Percentiles rank a stretch among this genome's conserved stretches.
These are phyloP conservation scores for Tanacetum coccineum DNA, from an alignment of 129 eudicot species.

Conservation along the genomic window DNA sequence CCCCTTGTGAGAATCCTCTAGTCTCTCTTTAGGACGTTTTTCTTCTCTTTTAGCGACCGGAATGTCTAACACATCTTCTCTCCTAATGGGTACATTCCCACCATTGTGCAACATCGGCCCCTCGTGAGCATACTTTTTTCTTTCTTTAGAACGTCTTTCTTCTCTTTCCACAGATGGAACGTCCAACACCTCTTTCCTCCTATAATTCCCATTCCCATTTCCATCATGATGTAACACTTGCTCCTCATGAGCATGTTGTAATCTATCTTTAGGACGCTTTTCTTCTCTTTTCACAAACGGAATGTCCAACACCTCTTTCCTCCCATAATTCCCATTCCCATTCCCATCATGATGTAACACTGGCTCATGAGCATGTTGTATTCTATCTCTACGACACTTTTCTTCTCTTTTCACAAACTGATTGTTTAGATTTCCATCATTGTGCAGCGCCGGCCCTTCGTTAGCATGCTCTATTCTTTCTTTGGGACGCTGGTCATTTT, in stretches of 20 bases:
- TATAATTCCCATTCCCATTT: slow-evolving; percentile 27
- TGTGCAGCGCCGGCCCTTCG: slow-evolving; percentile 21
- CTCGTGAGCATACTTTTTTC: slow-evolving; percentile 25
- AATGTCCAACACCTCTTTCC: slow-evolving; percentile 30
- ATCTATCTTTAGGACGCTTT: slow-evolving; percentile 39
- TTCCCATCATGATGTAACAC: slow-evolving; percentile 20
- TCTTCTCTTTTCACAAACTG: slow-evolving; percentile 32
- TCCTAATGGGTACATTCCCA: slow-evolving; percentile 1
- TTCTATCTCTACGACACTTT: slow-evolving; percentile 38
- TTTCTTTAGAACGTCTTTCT: slow-evolving; percentile 38
- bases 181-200: slow-evolving; percentile 33
- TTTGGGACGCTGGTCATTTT: slow-evolving; percentile 34
- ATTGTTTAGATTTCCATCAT: slow-evolving; percentile 20
- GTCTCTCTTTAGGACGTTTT: not conserved
- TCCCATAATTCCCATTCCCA: slow-evolving; percentile 10
- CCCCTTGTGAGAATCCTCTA: slow-evolving; percentile 17
- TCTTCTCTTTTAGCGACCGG: slow-evolving; percentile 16
- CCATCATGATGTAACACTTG: slow-evolving; percentile 12
- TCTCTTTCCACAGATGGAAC: slow-evolving; percentile 22
- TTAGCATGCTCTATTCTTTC: slow-evolving; percentile 40
- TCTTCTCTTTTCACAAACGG: slow-evolving; percentile 32
- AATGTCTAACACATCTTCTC: slow-evolving; percentile 24
- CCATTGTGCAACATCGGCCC: slow-evolving; percentile 19
- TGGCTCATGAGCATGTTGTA: slow-evolving; percentile 20
- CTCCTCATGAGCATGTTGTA: slow-evolving; percentile 24